Base-by-base conservation (phyloP, 1,139 yeast genomes). In the Sugiyamaella pinicola region DNA sequence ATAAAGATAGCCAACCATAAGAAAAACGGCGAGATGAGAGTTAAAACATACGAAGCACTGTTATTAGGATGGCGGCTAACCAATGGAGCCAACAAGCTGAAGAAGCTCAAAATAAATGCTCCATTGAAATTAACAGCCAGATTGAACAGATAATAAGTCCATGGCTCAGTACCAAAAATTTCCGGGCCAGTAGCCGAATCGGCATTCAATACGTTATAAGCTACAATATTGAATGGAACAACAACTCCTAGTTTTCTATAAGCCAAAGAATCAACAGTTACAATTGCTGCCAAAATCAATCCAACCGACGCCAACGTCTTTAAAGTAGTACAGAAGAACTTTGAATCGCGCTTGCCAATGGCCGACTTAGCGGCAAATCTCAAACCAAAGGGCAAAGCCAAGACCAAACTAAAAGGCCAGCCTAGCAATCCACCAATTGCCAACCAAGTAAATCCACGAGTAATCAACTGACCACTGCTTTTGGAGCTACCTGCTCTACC, bases 141-240 rank as follows among this genome's bases (percentile, higher is more conserved):
- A 64, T 91, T 91, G 55, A 79, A 65, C 9, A 83, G 61, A 64
- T 91, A 93, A 66, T 88, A 93, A 47, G 75, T 68, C 72, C 85
- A 76, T n/a, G 95, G 91, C 68, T 91, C 98, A 3, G 81, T 80
- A 13, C 98, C 98, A 70, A 90, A 91, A 31, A 91, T 89, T 57
- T 88, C 86, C 0, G 98, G 98, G 0, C 98, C 98, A 1, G 82
- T 64, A 15, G 61, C 65, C 10, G 84, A 87, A 61, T 76, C 79
- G 0, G 89, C 83, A 42, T 85, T 79, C 49, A 90, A 72, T 1
- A 91, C 96, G 65, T 91, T 91, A 69, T 91, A 93, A 37, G 82
- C 69, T 2, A 91, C 85, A 59, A 90, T 91, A 64, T 91, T 91
- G 61, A 84, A 73, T 0, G 97, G 95, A 1, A 91, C 95, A 29